Conservation (phyloP, 2,329 filamentous ascomycete species). For the Boeremia lycopersici region DNA sequence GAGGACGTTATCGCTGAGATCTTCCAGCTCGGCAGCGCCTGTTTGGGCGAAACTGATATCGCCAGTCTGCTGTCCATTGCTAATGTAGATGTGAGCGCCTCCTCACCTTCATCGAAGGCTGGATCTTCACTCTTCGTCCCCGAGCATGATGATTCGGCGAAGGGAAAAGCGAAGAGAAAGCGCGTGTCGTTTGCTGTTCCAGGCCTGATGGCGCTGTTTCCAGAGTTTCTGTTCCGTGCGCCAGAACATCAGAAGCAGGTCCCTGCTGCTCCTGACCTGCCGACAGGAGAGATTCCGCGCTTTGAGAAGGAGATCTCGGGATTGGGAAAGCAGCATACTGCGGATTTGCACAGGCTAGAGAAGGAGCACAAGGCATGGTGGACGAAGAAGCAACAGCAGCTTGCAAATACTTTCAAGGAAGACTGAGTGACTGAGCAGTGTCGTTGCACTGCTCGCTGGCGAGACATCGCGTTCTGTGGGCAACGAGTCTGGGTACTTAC, state of each 20-base stretch:
- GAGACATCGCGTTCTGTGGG: background rate
- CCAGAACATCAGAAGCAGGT: slow-evolving; percentile 14
- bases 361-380: slow-evolving; percentile 32
- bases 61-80: slow-evolving; percentile 21
- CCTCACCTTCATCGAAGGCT: background rate
- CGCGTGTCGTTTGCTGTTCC: slow-evolving; percentile 27
- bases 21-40: slow-evolving; percentile 32
- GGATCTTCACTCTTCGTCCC: slow-evolving; percentile 27
- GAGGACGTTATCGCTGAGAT: slow-evolving; percentile 37
- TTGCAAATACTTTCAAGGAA: slow-evolving; percentile 20
- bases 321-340: slow-evolving; percentile 29
- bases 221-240: slow-evolving; percentile 26
- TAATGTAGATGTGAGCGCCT: background rate
- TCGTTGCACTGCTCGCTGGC: background rate
- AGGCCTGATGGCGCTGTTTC: slow-evolving; percentile 12
- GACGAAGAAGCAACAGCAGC: slow-evolving; percentile 32
- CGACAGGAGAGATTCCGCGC: slow-evolving; percentile 17
- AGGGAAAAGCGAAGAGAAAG: slow-evolving; percentile 23
- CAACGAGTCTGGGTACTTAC: background rate
- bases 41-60: slow-evolving; percentile 33
- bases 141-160: slow-evolving; percentile 16
- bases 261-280: slow-evolving; percentile 14
- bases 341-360: slow-evolving; percentile 27
- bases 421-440: slow-evolving; percentile 18
- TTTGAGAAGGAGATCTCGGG: slow-evolving; percentile 22